Conservation (phyloP, 176 grass and related monocot genomes). For the Chrysopogon serrulatus region DNA sequence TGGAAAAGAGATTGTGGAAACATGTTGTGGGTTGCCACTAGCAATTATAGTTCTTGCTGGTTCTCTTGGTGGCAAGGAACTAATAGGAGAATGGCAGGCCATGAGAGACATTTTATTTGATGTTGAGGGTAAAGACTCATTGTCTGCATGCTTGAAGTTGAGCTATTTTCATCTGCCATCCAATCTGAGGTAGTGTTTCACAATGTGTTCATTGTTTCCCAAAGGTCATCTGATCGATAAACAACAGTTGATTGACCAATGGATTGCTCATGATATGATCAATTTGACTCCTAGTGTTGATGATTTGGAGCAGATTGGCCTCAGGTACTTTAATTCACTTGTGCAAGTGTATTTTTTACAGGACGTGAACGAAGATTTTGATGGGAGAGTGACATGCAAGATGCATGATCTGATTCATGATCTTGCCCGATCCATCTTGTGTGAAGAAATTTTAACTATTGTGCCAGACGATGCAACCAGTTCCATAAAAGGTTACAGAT, state of each 20-base stretch:
- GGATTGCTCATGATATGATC: conserved; percentile 38
- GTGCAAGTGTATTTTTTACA: conserved; percentile 27
- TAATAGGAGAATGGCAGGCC: conserved; percentile 2
- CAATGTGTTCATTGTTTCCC: conserved; percentile 13
- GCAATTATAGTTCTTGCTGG: conserved; percentile 17
- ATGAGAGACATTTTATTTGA: conserved; percentile 19
- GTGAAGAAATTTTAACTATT: too few relatives aligned
- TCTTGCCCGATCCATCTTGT: too few relatives aligned
- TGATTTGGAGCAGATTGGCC: neutral
- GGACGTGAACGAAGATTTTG: neutral
- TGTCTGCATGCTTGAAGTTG: conserved; percentile 9
- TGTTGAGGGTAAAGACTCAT: neutral
- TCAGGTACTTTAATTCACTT: conserved; percentile 6
- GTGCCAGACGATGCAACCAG: neutral
- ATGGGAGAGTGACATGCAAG: neutral
- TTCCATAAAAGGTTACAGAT: neutral
- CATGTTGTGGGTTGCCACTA: conserved; percentile 36
- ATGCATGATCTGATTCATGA: conserved; percentile 37
- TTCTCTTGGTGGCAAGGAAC: neutral
- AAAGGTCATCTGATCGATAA: neutral
- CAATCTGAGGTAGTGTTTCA: conserved; percentile 23
- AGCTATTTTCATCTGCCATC: conserved; percentile 23
- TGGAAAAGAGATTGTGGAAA: conserved; percentile 30
- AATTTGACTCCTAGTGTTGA: neutral
- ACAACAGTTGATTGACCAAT: conserved; percentile 24